Evolutionary conservation across 306 rosid genomes (phyloP).

Genomic region (Cucumis cinereus): DNA sequence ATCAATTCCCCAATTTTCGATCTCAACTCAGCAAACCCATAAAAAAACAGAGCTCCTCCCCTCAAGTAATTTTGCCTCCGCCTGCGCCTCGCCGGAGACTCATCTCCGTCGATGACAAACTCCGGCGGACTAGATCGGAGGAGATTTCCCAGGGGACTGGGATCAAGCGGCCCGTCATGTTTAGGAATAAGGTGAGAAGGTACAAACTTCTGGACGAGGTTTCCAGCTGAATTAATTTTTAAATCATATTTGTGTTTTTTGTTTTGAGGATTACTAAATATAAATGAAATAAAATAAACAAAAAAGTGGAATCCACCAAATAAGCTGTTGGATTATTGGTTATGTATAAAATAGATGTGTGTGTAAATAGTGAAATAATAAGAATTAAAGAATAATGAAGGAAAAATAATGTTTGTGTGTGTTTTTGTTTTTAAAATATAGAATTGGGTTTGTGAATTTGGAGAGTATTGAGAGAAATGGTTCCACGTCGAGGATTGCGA

Average conservation of each 20-base stretch:
- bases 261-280: not conserved
- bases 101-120: constrained; percentile 26
- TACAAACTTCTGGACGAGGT: constrained; percentile 95
- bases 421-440: not conserved
- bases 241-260: too few relatives aligned
- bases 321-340: too few relatives aligned
- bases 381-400: not conserved
- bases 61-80: constrained; percentile 5
- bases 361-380: not conserved
- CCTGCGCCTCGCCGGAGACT: not conserved
- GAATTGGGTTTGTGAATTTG: not conserved
- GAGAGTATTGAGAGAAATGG: not conserved
- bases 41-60: constrained; percentile 48
- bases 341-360: not conserved
- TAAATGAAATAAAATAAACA: not conserved
- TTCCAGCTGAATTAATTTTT: constrained; percentile 36
- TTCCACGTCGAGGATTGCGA: not conserved
- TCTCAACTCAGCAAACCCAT: constrained; percentile 20
- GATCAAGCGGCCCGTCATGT: constrained; percentile 33
- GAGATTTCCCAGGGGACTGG: constrained; percentile 25
- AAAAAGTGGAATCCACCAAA: not conserved
- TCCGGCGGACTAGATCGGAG: constrained; percentile 56
- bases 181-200: constrained; percentile 87
- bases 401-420: not conserved
- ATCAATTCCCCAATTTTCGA: not conserved